Evolutionary conservation across 129 eudicot species (phyloP).

Genomic region (Helichrysum umbraculigerum): DNA sequence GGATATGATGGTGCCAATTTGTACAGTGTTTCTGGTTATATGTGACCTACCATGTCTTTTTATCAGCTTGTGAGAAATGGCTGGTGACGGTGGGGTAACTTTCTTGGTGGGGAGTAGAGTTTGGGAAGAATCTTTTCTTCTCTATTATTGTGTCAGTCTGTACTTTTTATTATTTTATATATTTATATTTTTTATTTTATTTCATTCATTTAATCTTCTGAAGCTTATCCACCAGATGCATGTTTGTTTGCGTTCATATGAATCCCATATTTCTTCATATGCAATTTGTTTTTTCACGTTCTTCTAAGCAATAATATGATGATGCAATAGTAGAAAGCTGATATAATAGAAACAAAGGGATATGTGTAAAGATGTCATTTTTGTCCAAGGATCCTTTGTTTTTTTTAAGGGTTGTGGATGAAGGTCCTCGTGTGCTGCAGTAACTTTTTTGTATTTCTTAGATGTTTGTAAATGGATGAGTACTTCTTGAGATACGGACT

Average conservation of each 20-base stretch:
- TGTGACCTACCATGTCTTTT: slow-evolving; percentile 38
- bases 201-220: slow-evolving; percentile 20
- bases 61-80: slow-evolving; percentile 32
- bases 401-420: neutral
- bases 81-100: slow-evolving; percentile 37
- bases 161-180: slow-evolving; percentile 8
- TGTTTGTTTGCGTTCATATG: slow-evolving; percentile 29
- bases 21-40: slow-evolving; percentile 24
- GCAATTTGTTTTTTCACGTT: neutral
- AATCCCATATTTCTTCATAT: neutral
- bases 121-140: slow-evolving; percentile 39
- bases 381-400: slow-evolving; percentile 11
- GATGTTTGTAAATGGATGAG: neutral
- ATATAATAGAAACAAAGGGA: slow-evolving; percentile 16
- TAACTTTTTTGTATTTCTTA: neutral
- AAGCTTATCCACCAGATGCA: slow-evolving; percentile 25
- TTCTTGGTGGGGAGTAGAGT: slow-evolving; percentile 32
- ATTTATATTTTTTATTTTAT: neutral
- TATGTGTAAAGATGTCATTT: slow-evolving; percentile 20
- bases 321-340: slow-evolving; percentile 12
- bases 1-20: slow-evolving; percentile 16
- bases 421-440: slow-evolving; percentile 7
- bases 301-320: neutral
- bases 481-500: neutral
- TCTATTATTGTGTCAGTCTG: slow-evolving; percentile 39